Base-by-base conservation (phyloP, 306 rosid species). In the Pyrus pyrifolia region DNA sequence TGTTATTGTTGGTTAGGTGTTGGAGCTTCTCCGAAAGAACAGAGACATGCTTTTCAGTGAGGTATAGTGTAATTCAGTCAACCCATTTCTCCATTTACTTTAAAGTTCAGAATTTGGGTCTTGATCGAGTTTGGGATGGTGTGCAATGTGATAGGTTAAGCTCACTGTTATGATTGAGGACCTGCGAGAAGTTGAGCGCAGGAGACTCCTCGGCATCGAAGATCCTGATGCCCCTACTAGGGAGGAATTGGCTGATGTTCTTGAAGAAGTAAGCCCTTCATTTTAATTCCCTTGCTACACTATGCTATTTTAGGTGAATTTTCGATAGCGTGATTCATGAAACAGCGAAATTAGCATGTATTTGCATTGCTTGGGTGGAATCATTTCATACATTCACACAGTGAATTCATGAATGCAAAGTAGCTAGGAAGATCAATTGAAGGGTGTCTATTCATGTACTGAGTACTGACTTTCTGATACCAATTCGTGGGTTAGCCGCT, bases 11-110 rank as follows among this genome's bases (percentile, higher is more conserved):
- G 46, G 44, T 14, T 81, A 94, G 98, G 95, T 89, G 72, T 80
- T 95, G 87, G 91, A 87, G 85, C 98, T 90, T 80, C 97, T 95
- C 42, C 80, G 59, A 76, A 92, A 84, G 76, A 95, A 92, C 80
- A 82, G 98, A 85, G 97, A 95, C 84, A 92, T 95, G 98, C 45
- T 92, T 66, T 95, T 95, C 49, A 87, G 88, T 3, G 98, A 95
- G 98, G 98, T 92, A 78, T 29, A 0, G 33, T 27, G 30, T 52
- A 44, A 8, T 42, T 60, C 55, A 11, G 4, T 15, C 18, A 11
- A 73, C 9, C 44, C 18, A 13, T 60, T 59, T 15, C 55, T 73
- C n/a, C 4, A 3, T 52, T 33, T 53, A 17, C 30, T 18, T 44
- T 74, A 29, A 14, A 12, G 30, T 42, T 61, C 30, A 44, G 13